These are phyloP conservation scores for Thalia dealbata DNA, from an alignment of 176 grass and related monocot species.

Conservation along the genomic window DNA sequence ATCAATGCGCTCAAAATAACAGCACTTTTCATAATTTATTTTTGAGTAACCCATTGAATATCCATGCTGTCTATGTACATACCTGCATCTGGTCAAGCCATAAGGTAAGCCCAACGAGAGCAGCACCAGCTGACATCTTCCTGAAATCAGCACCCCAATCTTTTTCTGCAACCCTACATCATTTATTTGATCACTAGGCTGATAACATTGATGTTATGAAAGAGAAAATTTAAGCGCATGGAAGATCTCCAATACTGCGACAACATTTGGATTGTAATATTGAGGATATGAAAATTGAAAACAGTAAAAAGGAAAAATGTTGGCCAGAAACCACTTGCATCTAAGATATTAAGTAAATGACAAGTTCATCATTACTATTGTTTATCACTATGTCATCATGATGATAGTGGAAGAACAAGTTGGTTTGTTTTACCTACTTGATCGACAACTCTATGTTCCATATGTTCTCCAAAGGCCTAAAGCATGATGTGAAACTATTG, in stretches of 20 bases:
- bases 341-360: neutral
- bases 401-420: neutral
- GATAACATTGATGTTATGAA: neutral
- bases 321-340: neutral
- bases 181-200: neutral
- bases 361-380: neutral
- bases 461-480: neutral
- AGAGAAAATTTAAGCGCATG: neutral
- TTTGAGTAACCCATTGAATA: neutral
- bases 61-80: conserved; percentile 20
- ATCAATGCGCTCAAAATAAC: neutral
- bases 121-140: conserved; percentile 80
- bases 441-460: neutral
- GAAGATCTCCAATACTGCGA: neutral
- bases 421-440: neutral
- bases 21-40: neutral
- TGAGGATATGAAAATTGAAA: neutral
- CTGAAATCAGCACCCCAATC: conserved; percentile 87
- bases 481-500: no score
- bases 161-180: conserved; percentile 55
- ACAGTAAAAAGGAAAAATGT: neutral
- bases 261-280: neutral
- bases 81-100: conserved; percentile 98
- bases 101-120: conserved; percentile 69
- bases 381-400: neutral